Percentiles rank a stretch among this genome's conserved stretches.
These are phyloP conservation scores for Toxicodendron radicans DNA, from an alignment of 345 rosid species.

Conservation along the genomic window DNA sequence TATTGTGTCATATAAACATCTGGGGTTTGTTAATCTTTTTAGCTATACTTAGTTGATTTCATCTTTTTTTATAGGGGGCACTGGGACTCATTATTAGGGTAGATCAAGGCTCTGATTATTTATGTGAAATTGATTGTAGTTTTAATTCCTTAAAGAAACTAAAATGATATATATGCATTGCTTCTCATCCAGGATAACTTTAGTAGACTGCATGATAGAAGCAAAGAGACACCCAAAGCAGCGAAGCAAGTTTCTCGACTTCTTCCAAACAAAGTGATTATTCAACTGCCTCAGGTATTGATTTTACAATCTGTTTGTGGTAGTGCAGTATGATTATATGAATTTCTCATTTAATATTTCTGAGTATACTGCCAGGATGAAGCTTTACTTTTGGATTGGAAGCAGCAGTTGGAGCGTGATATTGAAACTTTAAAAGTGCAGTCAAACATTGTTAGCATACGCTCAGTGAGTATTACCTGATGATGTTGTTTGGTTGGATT, in stretches of 20 bases:
- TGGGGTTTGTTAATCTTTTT: background rate
- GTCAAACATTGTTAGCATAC: conserved; percentile 67
- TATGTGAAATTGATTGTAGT: background rate
- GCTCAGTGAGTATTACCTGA: conserved; percentile 54
- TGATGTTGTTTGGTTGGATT: background rate
- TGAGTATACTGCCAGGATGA: conserved; percentile 62
- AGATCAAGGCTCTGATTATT: background rate
- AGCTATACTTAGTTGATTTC: background rate
- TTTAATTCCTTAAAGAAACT: background rate
- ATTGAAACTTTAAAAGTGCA: conserved; percentile 81
- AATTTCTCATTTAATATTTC: conserved; percentile 26
- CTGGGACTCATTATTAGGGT: background rate
- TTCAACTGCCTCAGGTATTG: conserved; percentile 94
- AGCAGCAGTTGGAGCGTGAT: conserved; percentile 92
- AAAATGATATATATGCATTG: conserved; percentile 5
- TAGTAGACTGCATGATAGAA: conserved; percentile 82
- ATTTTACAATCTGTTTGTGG: conserved; percentile 3
- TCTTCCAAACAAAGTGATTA: conserved; percentile 92
- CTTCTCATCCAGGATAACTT: conserved; percentile 71
- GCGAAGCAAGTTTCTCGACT: conserved; percentile 89
- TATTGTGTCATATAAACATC: background rate
- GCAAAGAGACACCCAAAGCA: conserved; percentile 83
- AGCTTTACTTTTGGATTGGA: conserved; percentile 89
- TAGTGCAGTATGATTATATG: conserved; percentile 11
- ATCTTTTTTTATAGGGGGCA: background rate